Percentiles rank a stretch among this genome's conserved stretches.
phyloP scores from a whole-genome alignment of 2,329 filamentous ascomycete species.

The Dactylellina drechsleri region DNA sequence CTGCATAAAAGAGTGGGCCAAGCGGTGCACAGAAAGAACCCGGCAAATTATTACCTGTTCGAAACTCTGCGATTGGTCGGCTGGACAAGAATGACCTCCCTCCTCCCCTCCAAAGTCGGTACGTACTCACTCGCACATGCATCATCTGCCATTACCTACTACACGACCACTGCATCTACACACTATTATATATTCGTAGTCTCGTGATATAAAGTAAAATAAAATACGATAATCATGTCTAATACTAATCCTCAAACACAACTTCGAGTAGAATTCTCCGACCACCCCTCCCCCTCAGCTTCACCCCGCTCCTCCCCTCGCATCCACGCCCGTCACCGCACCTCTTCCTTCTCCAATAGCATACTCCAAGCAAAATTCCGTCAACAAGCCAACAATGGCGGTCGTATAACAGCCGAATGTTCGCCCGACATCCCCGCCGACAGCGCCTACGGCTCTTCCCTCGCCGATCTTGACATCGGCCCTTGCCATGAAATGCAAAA shows the following conservation, averaged over 20 bases:
- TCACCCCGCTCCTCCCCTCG: conserved; percentile 47
- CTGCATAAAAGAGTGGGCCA: no score
- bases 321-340: conserved; percentile 36
- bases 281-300: conserved; percentile 26
- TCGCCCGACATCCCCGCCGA: conserved; percentile 50
- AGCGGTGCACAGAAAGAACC: background rate
- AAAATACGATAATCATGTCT: conserved; percentile 5
- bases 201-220: background rate
- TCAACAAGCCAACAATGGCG: background rate
- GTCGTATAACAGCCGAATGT: conserved; percentile 34
- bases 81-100: conserved; percentile 25
- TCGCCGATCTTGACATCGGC: conserved; percentile 49
- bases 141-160: background rate
- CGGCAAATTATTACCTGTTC: conserved; percentile 8
- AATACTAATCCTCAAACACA: background rate
- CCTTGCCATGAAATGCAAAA: conserved; percentile 33
- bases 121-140: conserved; percentile 4
- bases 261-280: conserved; percentile 24
- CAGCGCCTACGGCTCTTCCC: conserved; percentile 41
- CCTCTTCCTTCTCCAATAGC: conserved; percentile 21
- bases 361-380: conserved; percentile 42
- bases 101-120: conserved; percentile 43
- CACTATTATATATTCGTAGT: no score
- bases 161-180: background rate
- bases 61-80: background rate